These are phyloP conservation scores for Litchi chinensis DNA, from an alignment of 345 rosid species.

Conservation along the genomic window DNA sequence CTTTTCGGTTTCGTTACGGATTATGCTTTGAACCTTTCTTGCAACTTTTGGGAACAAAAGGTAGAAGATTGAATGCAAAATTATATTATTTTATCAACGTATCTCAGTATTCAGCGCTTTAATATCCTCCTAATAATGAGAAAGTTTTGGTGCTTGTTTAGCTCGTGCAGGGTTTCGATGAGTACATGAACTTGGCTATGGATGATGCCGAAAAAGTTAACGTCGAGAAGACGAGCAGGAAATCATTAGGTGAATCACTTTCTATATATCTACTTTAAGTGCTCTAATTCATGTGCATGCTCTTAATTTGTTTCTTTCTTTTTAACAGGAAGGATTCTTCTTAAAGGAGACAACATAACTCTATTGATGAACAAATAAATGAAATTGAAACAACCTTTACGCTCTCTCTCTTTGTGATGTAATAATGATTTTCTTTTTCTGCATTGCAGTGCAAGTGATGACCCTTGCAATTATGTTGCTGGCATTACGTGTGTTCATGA, in stretches of 20 bases:
- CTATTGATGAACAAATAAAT: slow-evolving; percentile 91
- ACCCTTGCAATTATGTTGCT: slow-evolving; percentile 4
- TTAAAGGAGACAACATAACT: slow-evolving; percentile 91
- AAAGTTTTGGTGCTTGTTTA: slow-evolving; percentile 7
- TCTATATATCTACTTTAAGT: not conserved
- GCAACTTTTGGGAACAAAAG: not conserved
- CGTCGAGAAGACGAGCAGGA: slow-evolving; percentile 81
- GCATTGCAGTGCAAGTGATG: slow-evolving; percentile 59
- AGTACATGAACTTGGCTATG: slow-evolving; percentile 94
- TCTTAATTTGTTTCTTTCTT: not conserved
- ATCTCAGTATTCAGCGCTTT: not conserved
- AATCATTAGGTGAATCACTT: slow-evolving; percentile 61
- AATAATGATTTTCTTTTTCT: not conserved
- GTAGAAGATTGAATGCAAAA: not conserved
- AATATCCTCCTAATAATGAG: not conserved
- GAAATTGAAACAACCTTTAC: not conserved
- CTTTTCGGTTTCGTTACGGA: not conserved
- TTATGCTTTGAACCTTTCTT: not conserved
- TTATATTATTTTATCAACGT: not conserved
- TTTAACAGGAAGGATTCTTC: slow-evolving; percentile 78
- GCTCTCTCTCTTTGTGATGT: not conserved
- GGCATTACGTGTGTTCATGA: not conserved
- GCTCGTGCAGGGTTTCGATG: slow-evolving; percentile 77
- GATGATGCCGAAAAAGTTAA: slow-evolving; percentile 98
- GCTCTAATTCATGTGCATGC: not conserved